Evolutionary conservation across 1,139 yeast genomes (phyloP).

Genomic region (Geotrichum phurueaensis): DNA sequence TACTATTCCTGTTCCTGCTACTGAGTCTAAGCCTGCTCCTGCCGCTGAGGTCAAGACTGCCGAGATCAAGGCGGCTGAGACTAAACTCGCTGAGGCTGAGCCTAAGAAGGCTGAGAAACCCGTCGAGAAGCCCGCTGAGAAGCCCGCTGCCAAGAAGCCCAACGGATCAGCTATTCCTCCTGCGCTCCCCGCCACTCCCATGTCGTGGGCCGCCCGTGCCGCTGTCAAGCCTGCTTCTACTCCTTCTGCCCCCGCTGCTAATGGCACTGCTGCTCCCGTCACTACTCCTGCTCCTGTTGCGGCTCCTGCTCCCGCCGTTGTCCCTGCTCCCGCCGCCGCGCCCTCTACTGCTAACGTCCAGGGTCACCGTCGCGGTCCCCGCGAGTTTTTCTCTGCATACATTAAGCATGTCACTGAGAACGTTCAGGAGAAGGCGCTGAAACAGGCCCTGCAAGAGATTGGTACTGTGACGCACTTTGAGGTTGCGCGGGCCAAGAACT

Average conservation of each 20-base stretch:
- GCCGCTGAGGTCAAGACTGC: background rate
- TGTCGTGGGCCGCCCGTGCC: slow-evolving; percentile 16
- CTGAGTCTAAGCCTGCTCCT: slow-evolving; percentile 2
- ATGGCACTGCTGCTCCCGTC: slow-evolving; percentile 19
- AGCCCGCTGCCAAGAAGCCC: slow-evolving; percentile 6
- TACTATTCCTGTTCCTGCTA: slow-evolving; percentile 19
- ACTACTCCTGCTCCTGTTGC: slow-evolving; percentile 17
- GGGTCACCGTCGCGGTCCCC: slow-evolving; percentile 17
- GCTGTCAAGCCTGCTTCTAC: slow-evolving; percentile 16
- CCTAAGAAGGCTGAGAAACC: slow-evolving; percentile 3
- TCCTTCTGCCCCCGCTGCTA: slow-evolving; percentile 17
- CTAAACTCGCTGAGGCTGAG: background rate
- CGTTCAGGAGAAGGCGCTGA: slow-evolving; percentile 30
- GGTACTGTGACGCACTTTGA: slow-evolving; percentile 37
- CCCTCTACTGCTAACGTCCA: slow-evolving; percentile 10
- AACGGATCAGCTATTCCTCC: slow-evolving; percentile 15
- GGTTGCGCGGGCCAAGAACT: slow-evolving; percentile 31
- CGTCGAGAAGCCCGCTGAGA: slow-evolving; percentile 9
- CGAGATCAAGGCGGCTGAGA: background rate
- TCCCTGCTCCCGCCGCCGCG: slow-evolving; percentile 16
- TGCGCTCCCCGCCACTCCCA: slow-evolving; percentile 17
- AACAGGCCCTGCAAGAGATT: slow-evolving; percentile 31
- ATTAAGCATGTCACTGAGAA: slow-evolving; percentile 34
- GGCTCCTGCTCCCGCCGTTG: slow-evolving; percentile 12
- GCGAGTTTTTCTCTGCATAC: slow-evolving; percentile 36